phyloP scores from a whole-genome alignment of 768 basidiomycete genomes.

The Guyanaporus albipodus region DNA sequence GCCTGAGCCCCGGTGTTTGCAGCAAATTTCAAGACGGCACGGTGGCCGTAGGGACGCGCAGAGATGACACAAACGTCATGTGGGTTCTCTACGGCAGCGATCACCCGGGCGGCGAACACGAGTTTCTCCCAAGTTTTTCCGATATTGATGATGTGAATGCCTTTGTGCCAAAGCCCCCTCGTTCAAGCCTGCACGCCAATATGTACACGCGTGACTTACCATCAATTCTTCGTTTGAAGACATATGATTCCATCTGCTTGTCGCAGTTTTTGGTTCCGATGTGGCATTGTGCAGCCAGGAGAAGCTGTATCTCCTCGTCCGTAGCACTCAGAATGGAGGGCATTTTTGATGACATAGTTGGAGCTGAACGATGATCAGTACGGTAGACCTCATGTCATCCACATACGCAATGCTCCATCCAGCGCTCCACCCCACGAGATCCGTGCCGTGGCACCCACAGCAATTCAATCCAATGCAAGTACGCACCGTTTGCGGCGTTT shows the following conservation, averaged over 20 bases:
- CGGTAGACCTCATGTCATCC: constrained; percentile 26
- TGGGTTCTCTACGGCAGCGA: constrained; percentile 97
- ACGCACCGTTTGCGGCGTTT: constrained; percentile 40
- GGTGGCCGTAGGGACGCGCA: constrained; percentile 97
- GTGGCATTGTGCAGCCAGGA: constrained; percentile 94
- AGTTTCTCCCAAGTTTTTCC: constrained; percentile 99
- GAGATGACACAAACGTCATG: constrained; percentile 98
- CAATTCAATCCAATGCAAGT: background rate
- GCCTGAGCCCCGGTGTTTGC: constrained; percentile 98
- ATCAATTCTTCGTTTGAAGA: constrained; percentile 94
- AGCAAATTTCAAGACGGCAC: constrained; percentile 98
- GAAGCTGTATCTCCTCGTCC: constrained; percentile 95
- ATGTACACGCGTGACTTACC: constrained; percentile 51
- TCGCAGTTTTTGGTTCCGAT: constrained; percentile 99
- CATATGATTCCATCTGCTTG: constrained; percentile 97
- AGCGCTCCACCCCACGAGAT: constrained; percentile 14
- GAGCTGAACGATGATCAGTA: constrained; percentile 32
- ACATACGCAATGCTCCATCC: constrained; percentile 34
- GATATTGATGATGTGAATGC: constrained; percentile 95
- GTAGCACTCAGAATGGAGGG: constrained; percentile 91
- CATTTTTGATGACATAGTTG: constrained; percentile 78
- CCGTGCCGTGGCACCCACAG: constrained; percentile 6
- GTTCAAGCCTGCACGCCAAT: constrained; percentile 11
- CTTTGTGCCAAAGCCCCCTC: constrained; percentile 38
- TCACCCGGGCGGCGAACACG: constrained; percentile 95